These are phyloP conservation scores for Thinopyrum elongatum DNA, from an alignment of 176 grass and related monocot genomes.

Conservation along the genomic window DNA sequence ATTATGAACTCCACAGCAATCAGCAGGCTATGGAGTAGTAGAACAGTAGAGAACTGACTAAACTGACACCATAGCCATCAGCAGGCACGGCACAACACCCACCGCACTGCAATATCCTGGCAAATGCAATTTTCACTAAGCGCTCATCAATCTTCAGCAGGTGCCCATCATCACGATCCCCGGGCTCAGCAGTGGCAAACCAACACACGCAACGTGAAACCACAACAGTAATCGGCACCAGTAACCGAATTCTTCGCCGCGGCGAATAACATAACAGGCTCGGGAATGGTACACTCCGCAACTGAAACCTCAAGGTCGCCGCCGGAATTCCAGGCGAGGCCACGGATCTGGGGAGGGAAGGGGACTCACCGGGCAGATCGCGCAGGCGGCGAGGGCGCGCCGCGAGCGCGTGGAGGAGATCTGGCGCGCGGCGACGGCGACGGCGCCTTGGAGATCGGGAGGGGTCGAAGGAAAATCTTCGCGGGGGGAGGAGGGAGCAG, in stretches of 20 bases:
- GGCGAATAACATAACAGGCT: background rate
- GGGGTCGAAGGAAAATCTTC: background rate
- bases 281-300: background rate
- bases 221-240: background rate
- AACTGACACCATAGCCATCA: background rate
- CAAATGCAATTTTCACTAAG: background rate
- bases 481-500: background rate
- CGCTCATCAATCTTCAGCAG: background rate
- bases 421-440: background rate
- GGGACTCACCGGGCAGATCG: background rate
- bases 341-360: background rate
- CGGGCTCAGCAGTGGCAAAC: background rate
- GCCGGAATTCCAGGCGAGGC: background rate
- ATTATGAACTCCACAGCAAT: background rate
- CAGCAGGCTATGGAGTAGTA: background rate
- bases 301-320: background rate
- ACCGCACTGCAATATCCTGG: background rate
- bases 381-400: background rate
- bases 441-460: background rate
- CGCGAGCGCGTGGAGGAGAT: background rate
- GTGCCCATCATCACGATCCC: background rate
- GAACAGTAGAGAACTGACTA: background rate
- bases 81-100: background rate
- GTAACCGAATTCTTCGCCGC: background rate
- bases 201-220: background rate